A percentile compares a stretch with the other conserved stretches of the same genome.
These are phyloP conservation scores for Colletotrichum sp. DNA, from an alignment of 2,329 filamentous ascomycete genomes.

Conservation along the genomic window DNA sequence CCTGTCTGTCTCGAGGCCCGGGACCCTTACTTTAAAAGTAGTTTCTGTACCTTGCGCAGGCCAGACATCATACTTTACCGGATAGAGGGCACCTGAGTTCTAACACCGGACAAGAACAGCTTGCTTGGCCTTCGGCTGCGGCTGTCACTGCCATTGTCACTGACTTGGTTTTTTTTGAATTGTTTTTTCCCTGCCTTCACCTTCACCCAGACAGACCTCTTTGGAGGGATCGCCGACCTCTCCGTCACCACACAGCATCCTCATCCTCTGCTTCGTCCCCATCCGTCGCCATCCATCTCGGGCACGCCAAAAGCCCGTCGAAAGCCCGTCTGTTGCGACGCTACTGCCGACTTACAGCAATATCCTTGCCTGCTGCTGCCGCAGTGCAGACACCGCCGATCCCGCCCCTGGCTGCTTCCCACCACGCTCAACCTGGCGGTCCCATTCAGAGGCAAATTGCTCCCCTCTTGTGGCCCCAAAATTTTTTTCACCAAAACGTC, in stretches of 20 bases:
- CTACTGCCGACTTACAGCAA: not conserved
- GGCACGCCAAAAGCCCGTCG: not conserved
- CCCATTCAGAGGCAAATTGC: conserved; percentile 1
- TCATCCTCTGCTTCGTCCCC: not conserved
- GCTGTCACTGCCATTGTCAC: not conserved
- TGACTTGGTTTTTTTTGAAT: not conserved
- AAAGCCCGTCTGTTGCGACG: not conserved
- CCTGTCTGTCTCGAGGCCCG: not conserved
- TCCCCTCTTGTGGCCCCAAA: not conserved
- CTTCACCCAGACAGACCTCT: not conserved
- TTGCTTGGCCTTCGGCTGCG: not conserved
- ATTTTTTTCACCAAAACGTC: not conserved
- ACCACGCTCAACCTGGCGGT: not conserved
- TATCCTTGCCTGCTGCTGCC: not conserved
- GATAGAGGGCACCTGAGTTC: not conserved
- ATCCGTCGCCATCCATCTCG: not conserved
- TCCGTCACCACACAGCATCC: not conserved
- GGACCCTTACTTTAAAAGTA: not conserved
- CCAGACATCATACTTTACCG: not conserved
- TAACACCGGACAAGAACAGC: not conserved
- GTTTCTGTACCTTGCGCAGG: not conserved
- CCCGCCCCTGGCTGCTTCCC: not conserved
- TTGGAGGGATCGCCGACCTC: not conserved
- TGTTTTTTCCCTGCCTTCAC: not conserved
- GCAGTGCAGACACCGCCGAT: not conserved